Evolutionary conservation across 805 yeast genomes (phyloP), one percentile per base, ranked within the genome.

Genomic region (Metschnikowia gelsemii): DNA sequence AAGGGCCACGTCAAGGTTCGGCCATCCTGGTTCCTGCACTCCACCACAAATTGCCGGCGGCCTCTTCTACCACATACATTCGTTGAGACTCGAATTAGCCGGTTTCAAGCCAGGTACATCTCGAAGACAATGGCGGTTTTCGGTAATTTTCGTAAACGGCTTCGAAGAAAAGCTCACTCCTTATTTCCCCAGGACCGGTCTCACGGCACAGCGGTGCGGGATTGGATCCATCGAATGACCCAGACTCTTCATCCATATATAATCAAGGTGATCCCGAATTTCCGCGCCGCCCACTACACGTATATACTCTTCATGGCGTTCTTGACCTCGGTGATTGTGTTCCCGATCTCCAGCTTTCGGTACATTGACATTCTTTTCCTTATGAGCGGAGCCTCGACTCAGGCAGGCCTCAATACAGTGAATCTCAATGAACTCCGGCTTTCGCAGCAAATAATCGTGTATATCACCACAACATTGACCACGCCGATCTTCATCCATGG

Each of bases 401-500:
- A 91, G 58, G 95, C 96, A 0, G 99, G 99, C 0, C 66, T 93
- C 41, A 89, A 88, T 58, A 84, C 96, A 0, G 70, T 87, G 18
- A 79, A 88, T 52, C 49, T 83, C 27, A 87, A 87, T 58, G 62
- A 68, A 0, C 50, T 90, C 42, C 63, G 72, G 0, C 59, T 85
- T 32, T 91, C 83, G 64, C 99, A 93, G 62, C 98, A 91, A 58
- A 75, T 89, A 12, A 69, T 76, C 8, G 62, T 91, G 2, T 87
- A 82, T 57, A 49, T 86, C 9, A 45, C 79, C 2, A 65, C 90
- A 21, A 70, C 79, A 48, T 52, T 88, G 16, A 77, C 95, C 3
- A 89, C 96, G 0, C 98, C 98, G 1, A 86, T 93, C 16, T 83
- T 84, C 57, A 87, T 95, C 40, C 95, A 93, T 59, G 79, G 95